These are phyloP conservation scores for Citrus unshiu DNA, from an alignment of 345 rosid species.

Conservation along the genomic window DNA sequence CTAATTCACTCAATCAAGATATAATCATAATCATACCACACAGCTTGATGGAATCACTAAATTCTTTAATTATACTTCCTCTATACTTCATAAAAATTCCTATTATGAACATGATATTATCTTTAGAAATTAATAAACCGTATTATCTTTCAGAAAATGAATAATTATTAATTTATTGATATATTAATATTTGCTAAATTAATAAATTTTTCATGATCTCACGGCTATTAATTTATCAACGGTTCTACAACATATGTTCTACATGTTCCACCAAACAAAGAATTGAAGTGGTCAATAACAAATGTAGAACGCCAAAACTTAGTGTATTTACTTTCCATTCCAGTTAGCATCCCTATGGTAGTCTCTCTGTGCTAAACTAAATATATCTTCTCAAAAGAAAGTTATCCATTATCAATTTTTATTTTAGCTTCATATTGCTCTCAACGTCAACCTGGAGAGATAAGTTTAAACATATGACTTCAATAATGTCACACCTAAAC, in stretches of 20 bases:
- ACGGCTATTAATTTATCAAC: too few relatives aligned
- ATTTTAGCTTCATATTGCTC: background rate
- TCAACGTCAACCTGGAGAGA: background rate
- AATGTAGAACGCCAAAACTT: background rate
- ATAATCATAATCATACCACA: too few relatives aligned
- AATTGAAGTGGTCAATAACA: background rate
- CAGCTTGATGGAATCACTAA: too few relatives aligned
- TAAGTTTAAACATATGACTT: background rate
- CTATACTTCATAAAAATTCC: too few relatives aligned
- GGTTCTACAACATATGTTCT: background rate
- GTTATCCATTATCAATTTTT: background rate
- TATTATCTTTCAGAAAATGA: too few relatives aligned
- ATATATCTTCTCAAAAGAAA: background rate
- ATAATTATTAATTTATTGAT: too few relatives aligned
- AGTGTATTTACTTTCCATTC: background rate
- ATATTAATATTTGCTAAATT: too few relatives aligned
- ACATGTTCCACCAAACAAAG: background rate
- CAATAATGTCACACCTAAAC: background rate
- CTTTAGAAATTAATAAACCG: too few relatives aligned
- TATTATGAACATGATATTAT: too few relatives aligned
- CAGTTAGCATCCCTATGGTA: background rate
- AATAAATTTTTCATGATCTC: too few relatives aligned
- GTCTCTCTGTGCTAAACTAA: background rate
- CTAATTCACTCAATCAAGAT: too few relatives aligned
- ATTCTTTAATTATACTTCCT: too few relatives aligned